phyloP scores from a whole-genome alignment of 2,329 filamentous ascomycete genomes.

The Furcasterigmium sp. region DNA sequence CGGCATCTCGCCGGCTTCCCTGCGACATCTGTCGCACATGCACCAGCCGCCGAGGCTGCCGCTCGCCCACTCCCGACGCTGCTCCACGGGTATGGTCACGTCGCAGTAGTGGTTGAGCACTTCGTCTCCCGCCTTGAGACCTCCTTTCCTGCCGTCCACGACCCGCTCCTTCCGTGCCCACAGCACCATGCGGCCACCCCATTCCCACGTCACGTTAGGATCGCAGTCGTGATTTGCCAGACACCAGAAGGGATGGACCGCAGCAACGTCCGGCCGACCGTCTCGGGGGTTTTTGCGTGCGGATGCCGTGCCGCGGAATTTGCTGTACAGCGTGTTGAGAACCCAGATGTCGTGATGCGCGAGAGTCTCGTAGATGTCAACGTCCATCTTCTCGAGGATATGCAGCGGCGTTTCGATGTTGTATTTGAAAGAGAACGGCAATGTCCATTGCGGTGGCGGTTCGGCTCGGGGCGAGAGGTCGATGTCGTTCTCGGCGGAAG shows the following conservation, averaged over 20 bases:
- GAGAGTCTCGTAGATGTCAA: constrained; percentile 63
- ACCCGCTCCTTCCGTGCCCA: constrained; percentile 56
- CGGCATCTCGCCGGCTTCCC: constrained; percentile 49
- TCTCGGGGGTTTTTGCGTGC: constrained; percentile 72
- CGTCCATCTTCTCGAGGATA: constrained; percentile 77
- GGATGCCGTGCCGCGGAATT: constrained; percentile 89
- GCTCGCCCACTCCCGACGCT: constrained; percentile 81
- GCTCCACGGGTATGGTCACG: constrained; percentile 67
- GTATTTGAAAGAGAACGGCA: constrained; percentile 73
- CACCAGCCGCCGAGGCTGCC: constrained; percentile 87
- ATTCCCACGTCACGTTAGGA: constrained; percentile 93
- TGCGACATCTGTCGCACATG: constrained; percentile 76
- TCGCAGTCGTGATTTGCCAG: constrained; percentile 95
- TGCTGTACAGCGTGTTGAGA: constrained; percentile 86
- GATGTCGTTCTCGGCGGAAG: constrained; percentile 46
- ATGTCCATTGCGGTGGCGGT: constrained; percentile 57
- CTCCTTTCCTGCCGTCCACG: constrained; percentile 43
- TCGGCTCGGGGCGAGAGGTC: constrained; percentile 47
- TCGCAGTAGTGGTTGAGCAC: constrained; percentile 95
- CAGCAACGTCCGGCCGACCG: constrained; percentile 81
- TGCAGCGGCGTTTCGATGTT: constrained; percentile 72
- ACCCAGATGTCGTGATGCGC: constrained; percentile 70
- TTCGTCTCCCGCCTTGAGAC: constrained; percentile 75
- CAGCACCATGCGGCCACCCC: constrained; percentile 74
- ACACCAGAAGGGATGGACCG: constrained; percentile 94